phyloP scores from a whole-genome alignment of 2,329 filamentous ascomycete genomes.

The Leptoxyphium fumago region DNA sequence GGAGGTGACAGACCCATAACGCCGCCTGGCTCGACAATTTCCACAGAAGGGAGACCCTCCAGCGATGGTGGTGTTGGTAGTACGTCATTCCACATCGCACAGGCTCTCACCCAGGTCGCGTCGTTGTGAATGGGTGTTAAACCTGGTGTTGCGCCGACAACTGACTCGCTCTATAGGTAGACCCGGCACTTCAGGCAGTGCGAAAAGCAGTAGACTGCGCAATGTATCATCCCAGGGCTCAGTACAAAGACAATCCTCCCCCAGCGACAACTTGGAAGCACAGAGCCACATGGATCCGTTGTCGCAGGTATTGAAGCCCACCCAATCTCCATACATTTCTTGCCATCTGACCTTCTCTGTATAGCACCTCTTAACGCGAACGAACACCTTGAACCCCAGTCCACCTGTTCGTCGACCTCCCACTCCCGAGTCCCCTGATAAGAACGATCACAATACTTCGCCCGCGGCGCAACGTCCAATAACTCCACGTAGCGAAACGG shows the following conservation, averaged over 20 bases:
- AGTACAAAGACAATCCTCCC: background rate
- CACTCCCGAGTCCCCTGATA: constrained; percentile 13
- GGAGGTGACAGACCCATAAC: background rate
- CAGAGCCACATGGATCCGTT: constrained; percentile 44
- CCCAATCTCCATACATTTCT: constrained; percentile 1
- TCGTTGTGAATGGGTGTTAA: too few species aligned
- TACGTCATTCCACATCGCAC: constrained; percentile 2
- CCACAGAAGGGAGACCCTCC: constrained; percentile 1
- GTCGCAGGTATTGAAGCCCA: constrained; percentile 42
- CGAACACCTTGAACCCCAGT: constrained; percentile 36
- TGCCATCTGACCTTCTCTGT: constrained; percentile 6
- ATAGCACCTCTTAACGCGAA: constrained; percentile 47
- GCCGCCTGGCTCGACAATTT: constrained; percentile 1
- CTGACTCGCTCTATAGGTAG: background rate
- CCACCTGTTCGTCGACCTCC: constrained; percentile 35
- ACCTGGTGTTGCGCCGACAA: too few species aligned
- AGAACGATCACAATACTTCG: constrained; percentile 6
- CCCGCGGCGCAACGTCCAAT: constrained; percentile 4
- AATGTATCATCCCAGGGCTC: background rate
- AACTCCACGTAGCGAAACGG: constrained; percentile 8
- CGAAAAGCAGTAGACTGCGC: background rate
- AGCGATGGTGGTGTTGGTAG: background rate
- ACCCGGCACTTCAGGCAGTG: background rate
- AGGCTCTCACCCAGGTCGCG: background rate
- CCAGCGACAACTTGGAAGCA: background rate